Conservation (phyloP, 768 basidiomycete species). For the Phallus indusiatus region DNA sequence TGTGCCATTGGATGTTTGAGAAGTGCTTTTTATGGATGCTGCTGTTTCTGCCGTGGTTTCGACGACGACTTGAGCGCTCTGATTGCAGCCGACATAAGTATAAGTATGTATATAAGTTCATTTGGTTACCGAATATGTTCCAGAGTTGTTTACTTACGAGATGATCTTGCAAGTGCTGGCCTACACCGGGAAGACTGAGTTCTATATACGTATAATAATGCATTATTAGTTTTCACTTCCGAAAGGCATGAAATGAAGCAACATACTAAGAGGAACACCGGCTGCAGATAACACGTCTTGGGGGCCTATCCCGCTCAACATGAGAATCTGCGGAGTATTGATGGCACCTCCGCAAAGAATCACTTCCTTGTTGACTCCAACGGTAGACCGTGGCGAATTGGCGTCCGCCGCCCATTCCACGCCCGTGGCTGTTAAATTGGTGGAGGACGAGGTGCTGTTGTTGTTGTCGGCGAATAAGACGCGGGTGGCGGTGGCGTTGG, state of each 20-base stretch:
- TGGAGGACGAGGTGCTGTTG: slow-evolving; percentile 11
- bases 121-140: background rate
- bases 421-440: slow-evolving; percentile 30
- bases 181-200: slow-evolving; percentile 48
- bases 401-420: slow-evolving; percentile 39
- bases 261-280: slow-evolving; percentile 29
- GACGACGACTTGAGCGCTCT: slow-evolving; percentile 30
- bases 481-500: slow-evolving; percentile 49
- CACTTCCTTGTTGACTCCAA: slow-evolving; percentile 51
- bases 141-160: slow-evolving; percentile 21
- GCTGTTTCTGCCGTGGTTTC: slow-evolving; percentile 30
- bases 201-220: slow-evolving; percentile 8
- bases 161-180: slow-evolving; percentile 51
- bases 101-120: background rate
- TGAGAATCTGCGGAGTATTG: slow-evolving; percentile 44
- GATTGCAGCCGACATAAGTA: background rate
- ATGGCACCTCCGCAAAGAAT: slow-evolving; percentile 37
- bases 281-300: slow-evolving; percentile 37
- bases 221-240: background rate
- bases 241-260: slow-evolving; percentile 9
- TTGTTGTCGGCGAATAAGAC: slow-evolving; percentile 30
- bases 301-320: slow-evolving; percentile 52
- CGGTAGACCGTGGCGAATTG: slow-evolving; percentile 26
- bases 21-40: slow-evolving; percentile 21
- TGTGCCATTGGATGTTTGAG: slow-evolving; percentile 12